phyloP scores from a whole-genome alignment of 257 asterid genomes.

The Rhazya stricta region DNA sequence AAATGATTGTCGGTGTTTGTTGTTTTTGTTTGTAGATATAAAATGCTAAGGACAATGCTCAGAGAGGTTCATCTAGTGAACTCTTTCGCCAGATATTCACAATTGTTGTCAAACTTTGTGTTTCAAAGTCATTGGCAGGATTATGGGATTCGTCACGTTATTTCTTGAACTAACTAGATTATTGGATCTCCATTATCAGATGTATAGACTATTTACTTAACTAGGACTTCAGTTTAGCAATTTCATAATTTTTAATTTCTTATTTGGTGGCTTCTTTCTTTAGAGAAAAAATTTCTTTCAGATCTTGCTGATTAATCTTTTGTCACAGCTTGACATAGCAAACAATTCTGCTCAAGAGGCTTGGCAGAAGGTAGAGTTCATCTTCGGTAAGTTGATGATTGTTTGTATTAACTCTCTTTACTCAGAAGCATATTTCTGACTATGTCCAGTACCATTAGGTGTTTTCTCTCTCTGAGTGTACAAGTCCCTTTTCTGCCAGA shows the following conservation, averaged over 20 bases:
- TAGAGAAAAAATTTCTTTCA: not conserved
- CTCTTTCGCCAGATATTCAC: not conserved
- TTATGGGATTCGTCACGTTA: not conserved
- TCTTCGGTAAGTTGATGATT: slow-evolving; percentile 57
- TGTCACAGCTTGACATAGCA: slow-evolving; percentile 83
- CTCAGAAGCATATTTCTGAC: slow-evolving; percentile 2
- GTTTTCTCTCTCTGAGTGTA: not conserved
- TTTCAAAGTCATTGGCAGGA: not conserved
- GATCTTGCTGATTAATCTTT: slow-evolving; percentile 13
- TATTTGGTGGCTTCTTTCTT: not conserved
- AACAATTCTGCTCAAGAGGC: slow-evolving; percentile 65
- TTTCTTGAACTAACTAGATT: not conserved
- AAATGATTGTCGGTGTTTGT: not conserved
- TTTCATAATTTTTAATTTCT: not conserved
- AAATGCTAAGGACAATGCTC: not conserved
- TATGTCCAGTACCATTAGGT: not conserved
- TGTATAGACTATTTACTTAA: not conserved
- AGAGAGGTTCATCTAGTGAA: too few relatives aligned
- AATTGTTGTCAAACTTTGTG: not conserved
- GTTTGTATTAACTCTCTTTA: not conserved
- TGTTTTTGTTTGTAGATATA: not conserved
- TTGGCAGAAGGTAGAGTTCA: slow-evolving; percentile 86
- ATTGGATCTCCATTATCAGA: not conserved
- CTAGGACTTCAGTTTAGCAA: not conserved
- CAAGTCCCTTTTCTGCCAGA: not conserved